phyloP scores from a whole-genome alignment of 2,329 filamentous ascomycete genomes.

The Ophiocordyceps sinensis region DNA sequence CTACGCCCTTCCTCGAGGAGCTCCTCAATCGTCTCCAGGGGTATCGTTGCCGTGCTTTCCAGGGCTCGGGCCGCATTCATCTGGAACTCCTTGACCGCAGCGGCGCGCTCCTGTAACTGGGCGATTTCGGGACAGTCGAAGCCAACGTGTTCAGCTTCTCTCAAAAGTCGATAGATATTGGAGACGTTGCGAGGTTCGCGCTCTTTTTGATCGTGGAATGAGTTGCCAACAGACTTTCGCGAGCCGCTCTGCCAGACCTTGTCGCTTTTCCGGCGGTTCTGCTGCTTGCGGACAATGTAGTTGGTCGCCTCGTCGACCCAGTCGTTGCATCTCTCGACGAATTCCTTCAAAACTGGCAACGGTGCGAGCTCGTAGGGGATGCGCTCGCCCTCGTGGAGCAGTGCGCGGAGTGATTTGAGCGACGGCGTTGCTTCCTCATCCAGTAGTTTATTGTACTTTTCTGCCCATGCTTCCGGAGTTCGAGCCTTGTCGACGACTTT shows the following conservation, averaged over 20 bases:
- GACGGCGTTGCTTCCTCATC: conserved; percentile 74
- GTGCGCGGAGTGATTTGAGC: conserved; percentile 68
- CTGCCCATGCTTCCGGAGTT: conserved; percentile 76
- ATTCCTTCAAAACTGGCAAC: conserved; percentile 66
- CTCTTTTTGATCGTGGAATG: conserved; percentile 56
- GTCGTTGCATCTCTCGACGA: conserved; percentile 92
- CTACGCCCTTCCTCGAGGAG: conserved; percentile 77
- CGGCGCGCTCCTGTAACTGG: conserved; percentile 70
- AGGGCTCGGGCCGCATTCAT: conserved; percentile 58
- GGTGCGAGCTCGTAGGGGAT: conserved; percentile 83
- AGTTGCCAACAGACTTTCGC: conserved; percentile 48
- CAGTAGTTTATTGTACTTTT: conserved; percentile 74
- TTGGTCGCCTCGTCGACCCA: conserved; percentile 96
- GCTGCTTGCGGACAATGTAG: conserved; percentile 94
- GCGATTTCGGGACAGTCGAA: conserved; percentile 90
- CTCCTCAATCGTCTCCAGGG: conserved; percentile 68
- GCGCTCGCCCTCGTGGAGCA: conserved; percentile 88
- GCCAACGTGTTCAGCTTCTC: conserved; percentile 70
- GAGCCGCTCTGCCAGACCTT: conserved; percentile 66
- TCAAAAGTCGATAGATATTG: conserved; percentile 74
- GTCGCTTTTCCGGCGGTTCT: conserved; percentile 90
- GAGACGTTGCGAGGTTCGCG: conserved; percentile 77
- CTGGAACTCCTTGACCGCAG: conserved; percentile 75
- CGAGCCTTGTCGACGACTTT: conserved; percentile 78
- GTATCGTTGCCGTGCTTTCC: conserved; percentile 46